Evolutionary conservation across 176 grass and related monocot species (phyloP).

Genomic region (Rhynchospora tenuis): DNA sequence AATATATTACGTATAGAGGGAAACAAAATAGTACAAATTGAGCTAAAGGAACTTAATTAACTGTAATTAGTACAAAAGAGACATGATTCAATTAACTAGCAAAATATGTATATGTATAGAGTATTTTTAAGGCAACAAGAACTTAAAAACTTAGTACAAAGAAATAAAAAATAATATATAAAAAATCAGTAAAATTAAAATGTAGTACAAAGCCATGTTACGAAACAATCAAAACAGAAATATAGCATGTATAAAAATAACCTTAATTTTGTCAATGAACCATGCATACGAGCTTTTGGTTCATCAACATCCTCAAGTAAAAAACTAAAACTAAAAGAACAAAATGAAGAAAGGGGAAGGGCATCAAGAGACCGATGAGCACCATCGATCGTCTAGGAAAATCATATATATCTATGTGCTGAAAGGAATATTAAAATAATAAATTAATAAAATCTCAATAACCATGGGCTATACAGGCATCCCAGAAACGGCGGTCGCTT

Average conservation of each 20-base stretch:
- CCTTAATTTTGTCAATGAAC: neutral
- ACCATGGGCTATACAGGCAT: constrained; percentile 42
- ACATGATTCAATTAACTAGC: neutral
- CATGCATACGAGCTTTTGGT: neutral
- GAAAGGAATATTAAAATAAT: neutral
- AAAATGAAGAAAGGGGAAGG: neutral
- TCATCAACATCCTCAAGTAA: neutral
- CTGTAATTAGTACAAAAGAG: neutral
- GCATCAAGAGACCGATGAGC: neutral
- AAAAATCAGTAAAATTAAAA: neutral
- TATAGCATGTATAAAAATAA: neutral
- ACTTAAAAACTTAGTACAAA: neutral
- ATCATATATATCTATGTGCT: neutral
- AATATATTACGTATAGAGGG: too few relatives aligned
- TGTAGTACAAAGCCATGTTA: neutral
- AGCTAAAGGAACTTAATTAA: neutral
- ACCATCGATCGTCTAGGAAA: neutral
- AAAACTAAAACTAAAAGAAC: neutral
- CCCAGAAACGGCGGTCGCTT: constrained; percentile 37
- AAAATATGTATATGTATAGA: neutral
- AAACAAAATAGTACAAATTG: too few relatives aligned
- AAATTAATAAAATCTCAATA: constrained; percentile 13
- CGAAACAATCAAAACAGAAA: neutral
- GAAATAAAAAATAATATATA: neutral
- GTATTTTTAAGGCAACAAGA: neutral